Conservation (phyloP, 257 asterid genomes). For the Lavandula angustifolia region DNA sequence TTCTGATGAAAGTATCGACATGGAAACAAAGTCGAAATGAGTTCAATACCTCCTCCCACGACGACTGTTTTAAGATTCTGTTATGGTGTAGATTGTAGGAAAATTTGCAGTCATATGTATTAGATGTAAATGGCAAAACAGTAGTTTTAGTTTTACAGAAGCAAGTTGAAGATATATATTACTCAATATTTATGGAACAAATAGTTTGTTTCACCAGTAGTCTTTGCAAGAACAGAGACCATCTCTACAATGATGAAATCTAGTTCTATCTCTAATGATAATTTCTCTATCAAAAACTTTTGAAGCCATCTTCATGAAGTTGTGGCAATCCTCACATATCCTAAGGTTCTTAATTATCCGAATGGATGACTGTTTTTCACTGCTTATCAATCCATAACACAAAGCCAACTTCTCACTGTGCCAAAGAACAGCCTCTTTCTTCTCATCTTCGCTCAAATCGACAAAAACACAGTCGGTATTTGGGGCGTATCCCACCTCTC, state of each 20-base stretch:
- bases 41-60: conserved; percentile 8
- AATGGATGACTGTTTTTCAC: conserved; percentile 43
- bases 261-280: conserved; percentile 65
- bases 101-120: not conserved
- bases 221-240: conserved; percentile 75
- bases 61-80: not conserved
- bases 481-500: conserved; percentile 53
- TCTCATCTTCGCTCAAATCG: conserved; percentile 60
- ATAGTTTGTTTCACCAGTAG: conserved; percentile 48
- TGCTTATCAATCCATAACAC: conserved; percentile 51
- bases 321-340: conserved; percentile 73
- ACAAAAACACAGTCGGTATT: conserved; percentile 48
- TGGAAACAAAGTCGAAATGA: conserved; percentile 55
- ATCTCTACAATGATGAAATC: conserved; percentile 66
- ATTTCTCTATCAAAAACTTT: conserved; percentile 53
- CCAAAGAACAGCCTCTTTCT: conserved; percentile 55
- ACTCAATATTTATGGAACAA: not conserved
- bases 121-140: conserved; percentile 31
- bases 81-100: not conserved
- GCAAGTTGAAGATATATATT: no score
- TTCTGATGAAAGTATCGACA: conserved; percentile 42
- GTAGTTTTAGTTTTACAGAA: conserved; percentile 8
- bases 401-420: conserved; percentile 70
- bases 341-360: conserved; percentile 64
- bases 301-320: conserved; percentile 67